Percentiles rank a stretch among this genome's conserved stretches.
phyloP scores from a whole-genome alignment of 2,329 filamentous ascomycete species.

The Cryphonectria nitschkei region DNA sequence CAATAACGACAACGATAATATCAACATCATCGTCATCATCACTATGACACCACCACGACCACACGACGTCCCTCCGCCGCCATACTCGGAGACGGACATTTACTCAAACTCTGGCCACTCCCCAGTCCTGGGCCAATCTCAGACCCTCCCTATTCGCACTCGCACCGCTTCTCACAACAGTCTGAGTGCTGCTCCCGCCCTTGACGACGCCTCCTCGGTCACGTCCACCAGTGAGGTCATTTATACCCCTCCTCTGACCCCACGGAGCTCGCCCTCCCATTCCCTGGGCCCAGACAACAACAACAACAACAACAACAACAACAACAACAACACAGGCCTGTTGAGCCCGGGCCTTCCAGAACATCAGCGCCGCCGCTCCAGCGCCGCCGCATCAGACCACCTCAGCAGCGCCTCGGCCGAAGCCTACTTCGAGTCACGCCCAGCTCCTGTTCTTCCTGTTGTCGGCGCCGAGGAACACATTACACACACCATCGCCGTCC shows the following conservation, averaged over 20 bases:
- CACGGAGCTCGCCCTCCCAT: conserved; percentile 39
- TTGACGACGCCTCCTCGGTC: conserved; percentile 39
- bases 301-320: conserved; percentile 17
- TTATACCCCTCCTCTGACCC: conserved; percentile 57
- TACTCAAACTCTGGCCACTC: conserved; percentile 46
- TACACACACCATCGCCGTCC: conserved; percentile 42
- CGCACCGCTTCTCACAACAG: conserved; percentile 33
- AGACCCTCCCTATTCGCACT: conserved; percentile 35
- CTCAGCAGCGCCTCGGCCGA: conserved; percentile 40
- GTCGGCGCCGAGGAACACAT: conserved; percentile 28
- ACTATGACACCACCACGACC: conserved; percentile 38
- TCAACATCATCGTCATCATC: conserved; percentile 27
- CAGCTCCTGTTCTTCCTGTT: conserved; percentile 27
- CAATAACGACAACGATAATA: not conserved
- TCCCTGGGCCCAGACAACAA: conserved; percentile 3
- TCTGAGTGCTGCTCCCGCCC: conserved; percentile 42
- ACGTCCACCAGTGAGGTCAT: conserved; percentile 50
- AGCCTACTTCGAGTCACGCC: conserved; percentile 54
- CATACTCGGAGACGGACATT: conserved; percentile 62
- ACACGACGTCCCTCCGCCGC: conserved; percentile 53
- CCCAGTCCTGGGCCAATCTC: conserved; percentile 29
- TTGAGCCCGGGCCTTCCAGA: conserved; percentile 16
- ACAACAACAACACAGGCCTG: conserved; percentile 19
- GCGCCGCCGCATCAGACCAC: conserved; percentile 34
- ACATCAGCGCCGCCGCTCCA: conserved; percentile 33